These are phyloP conservation scores for Wickerhamiella shivajii DNA, from an alignment of 805 yeast species.

Conservation along the genomic window DNA sequence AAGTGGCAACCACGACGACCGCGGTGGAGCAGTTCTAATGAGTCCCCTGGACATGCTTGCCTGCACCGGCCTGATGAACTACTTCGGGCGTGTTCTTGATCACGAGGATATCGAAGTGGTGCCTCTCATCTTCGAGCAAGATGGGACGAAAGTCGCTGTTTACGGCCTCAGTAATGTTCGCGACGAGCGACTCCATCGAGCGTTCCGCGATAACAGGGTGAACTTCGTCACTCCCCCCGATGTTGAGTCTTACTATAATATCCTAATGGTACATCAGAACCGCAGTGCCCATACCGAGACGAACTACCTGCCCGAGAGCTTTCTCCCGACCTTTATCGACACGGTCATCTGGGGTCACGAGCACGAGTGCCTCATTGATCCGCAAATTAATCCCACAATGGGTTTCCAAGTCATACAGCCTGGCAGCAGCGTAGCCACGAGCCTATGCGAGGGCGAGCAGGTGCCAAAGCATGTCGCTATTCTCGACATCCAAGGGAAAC, in stretches of 20 bases:
- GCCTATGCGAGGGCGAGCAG: slow-evolving; percentile 74
- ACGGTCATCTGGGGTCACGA: slow-evolving; percentile 95
- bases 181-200: slow-evolving; percentile 73
- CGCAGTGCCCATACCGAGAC: slow-evolving; percentile 66
- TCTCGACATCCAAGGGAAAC: slow-evolving; percentile 43
- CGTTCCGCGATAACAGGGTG: slow-evolving; percentile 69
- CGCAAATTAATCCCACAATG: slow-evolving; percentile 36
- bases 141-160: slow-evolving; percentile 63
- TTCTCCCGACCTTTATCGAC: slow-evolving; percentile 69
- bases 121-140: slow-evolving; percentile 75
- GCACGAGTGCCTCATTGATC: slow-evolving; percentile 76
- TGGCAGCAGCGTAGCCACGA: slow-evolving; percentile 88
- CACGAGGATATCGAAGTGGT: slow-evolving; percentile 58
- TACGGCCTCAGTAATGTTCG: slow-evolving; percentile 82
- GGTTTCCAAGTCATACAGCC: slow-evolving; percentile 77
- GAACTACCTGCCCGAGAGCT: slow-evolving; percentile 69
- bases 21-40: slow-evolving; percentile 61
- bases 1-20: slow-evolving; percentile 93
- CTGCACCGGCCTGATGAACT: slow-evolving; percentile 72
- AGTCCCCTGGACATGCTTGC: slow-evolving; percentile 78
- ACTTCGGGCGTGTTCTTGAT: slow-evolving; percentile 70
- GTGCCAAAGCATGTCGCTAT: slow-evolving; percentile 61
- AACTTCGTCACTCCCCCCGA: slow-evolving; percentile 59
- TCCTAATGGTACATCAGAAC: slow-evolving; percentile 85
- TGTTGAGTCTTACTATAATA: slow-evolving; percentile 61